These are phyloP conservation scores for Penicillium antarcticum DNA, from an alignment of 495 filamentous ascomycete genomes.

Conservation along the genomic window DNA sequence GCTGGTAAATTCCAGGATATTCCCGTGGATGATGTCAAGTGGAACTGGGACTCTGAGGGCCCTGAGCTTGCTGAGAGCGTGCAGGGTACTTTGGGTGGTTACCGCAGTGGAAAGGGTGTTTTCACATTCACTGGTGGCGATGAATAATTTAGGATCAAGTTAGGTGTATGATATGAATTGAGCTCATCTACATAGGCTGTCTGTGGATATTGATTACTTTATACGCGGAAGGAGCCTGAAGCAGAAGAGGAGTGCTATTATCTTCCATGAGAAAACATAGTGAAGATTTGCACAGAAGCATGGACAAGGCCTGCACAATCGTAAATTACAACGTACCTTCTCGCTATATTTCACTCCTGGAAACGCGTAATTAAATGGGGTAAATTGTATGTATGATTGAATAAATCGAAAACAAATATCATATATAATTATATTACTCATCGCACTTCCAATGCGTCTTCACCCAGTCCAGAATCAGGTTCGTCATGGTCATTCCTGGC, in stretches of 20 bases:
- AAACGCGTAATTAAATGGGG: too few relatives aligned
- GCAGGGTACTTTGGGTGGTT: slow-evolving; percentile 76
- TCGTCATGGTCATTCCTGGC: slow-evolving; percentile 64
- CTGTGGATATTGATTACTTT: not conserved
- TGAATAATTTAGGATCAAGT: slow-evolving; percentile 11
- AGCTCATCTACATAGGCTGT: not conserved
- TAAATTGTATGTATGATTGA: not conserved
- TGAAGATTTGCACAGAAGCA: too few relatives aligned
- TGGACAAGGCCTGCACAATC: too few relatives aligned
- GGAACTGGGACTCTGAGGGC: slow-evolving; percentile 75
- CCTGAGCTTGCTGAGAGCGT: slow-evolving; percentile 59
- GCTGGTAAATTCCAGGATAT: slow-evolving; percentile 76
- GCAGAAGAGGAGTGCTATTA: too few relatives aligned
- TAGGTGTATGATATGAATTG: not conserved
- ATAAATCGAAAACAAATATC: not conserved
- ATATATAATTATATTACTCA: slow-evolving; percentile 1
- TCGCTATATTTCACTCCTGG: too few relatives aligned
- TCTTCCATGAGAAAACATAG: too few relatives aligned
- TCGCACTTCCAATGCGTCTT: slow-evolving; percentile 67
- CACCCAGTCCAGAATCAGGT: slow-evolving; percentile 74
- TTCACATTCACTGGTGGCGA: slow-evolving; percentile 68
- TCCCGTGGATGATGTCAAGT: slow-evolving; percentile 73
- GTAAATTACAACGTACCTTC: too few relatives aligned
- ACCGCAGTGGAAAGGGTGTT: slow-evolving; percentile 80
- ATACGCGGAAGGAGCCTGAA: too few relatives aligned